phyloP scores from a whole-genome alignment of 306 rosid genomes.

The Cicer bijugum region DNA sequence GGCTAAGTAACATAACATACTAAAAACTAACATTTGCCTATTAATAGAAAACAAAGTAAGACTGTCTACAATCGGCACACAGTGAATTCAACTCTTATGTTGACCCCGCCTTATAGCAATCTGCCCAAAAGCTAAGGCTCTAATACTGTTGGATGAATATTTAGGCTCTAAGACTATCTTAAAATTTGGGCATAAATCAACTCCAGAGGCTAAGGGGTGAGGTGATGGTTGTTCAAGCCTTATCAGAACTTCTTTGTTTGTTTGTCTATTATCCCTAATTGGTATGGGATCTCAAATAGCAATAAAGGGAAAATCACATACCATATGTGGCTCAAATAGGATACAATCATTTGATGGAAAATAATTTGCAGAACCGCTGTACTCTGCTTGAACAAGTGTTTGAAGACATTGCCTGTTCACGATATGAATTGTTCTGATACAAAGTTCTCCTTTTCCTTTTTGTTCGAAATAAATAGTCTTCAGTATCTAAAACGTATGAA shows the following conservation, averaged over 20 bases:
- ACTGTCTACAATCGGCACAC: background rate
- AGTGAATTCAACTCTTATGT: background rate
- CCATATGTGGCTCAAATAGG: slow-evolving; percentile 68
- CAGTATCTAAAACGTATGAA: slow-evolving; percentile 95
- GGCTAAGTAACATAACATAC: no score
- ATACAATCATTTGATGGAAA: slow-evolving; percentile 58
- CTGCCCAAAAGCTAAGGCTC: background rate
- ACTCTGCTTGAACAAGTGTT: slow-evolving; percentile 60
- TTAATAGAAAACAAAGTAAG: background rate
- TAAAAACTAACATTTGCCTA: no score
- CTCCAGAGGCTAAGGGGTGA: background rate
- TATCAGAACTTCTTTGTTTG: background rate
- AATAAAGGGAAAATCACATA: slow-evolving; percentile 43
- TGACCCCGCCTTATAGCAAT: background rate
- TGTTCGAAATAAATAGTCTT: slow-evolving; percentile 75
- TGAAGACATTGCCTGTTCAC: slow-evolving; percentile 58
- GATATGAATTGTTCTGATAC: slow-evolving; percentile 52
- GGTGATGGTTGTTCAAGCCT: background rate
- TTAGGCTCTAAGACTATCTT: background rate
- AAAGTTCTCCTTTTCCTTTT: slow-evolving; percentile 60
- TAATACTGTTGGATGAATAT: background rate
- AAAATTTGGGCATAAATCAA: background rate
- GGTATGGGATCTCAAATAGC: background rate
- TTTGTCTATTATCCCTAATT: background rate
- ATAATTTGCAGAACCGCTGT: slow-evolving; percentile 68